These are phyloP conservation scores for Marchantia paleacea DNA, from an alignment of 225 moss, liverwort and hornwort species.

Conservation along the genomic window DNA sequence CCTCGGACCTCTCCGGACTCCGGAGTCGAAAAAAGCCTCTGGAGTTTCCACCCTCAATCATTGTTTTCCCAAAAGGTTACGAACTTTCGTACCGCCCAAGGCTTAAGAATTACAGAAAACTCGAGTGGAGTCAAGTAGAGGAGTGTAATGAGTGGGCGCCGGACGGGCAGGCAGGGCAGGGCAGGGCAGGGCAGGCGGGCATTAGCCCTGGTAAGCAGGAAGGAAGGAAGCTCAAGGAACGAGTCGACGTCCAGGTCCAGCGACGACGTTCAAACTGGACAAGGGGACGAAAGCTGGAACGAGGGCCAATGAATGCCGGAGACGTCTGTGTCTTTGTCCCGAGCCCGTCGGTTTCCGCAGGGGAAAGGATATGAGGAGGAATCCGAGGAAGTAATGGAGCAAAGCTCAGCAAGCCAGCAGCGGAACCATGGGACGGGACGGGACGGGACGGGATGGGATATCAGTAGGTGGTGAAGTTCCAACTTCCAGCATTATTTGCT, in stretches of 20 bases:
- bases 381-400: no score
- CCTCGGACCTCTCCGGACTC: no score
- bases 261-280: constrained; percentile 1
- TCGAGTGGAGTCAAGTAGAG: no score
- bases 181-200: no score
- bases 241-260: no score
- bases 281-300: background rate
- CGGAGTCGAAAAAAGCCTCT: background rate
- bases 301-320: background rate
- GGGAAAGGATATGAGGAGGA: no score
- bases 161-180: background rate
- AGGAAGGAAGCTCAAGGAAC: background rate
- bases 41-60: background rate
- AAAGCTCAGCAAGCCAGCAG: no score
- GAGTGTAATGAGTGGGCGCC: no score
- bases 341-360: background rate
- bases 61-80: background rate
- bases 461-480: background rate
- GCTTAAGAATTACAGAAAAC: no score
- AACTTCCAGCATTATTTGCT: background rate
- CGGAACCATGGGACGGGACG: no score
- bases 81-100: no score
- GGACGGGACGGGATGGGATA: background rate
- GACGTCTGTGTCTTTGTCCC: background rate
- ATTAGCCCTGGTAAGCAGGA: background rate